These are phyloP conservation scores for Bassia scoparia DNA, from an alignment of 148 eudicot genomes.

Conservation along the genomic window DNA sequence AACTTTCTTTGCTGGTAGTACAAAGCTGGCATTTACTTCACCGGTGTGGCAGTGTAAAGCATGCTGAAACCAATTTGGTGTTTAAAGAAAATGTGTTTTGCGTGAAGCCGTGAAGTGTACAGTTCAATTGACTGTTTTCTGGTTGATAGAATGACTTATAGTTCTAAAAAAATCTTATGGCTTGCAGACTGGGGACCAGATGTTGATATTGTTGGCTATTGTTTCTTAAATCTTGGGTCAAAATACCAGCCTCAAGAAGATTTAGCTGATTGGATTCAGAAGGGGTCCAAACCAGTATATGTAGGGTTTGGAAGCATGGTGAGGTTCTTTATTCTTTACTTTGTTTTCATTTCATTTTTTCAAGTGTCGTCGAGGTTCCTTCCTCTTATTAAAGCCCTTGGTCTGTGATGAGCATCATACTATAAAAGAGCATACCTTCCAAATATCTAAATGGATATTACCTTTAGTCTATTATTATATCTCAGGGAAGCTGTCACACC, in stretches of 20 bases:
- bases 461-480: too few species aligned
- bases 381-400: neutral
- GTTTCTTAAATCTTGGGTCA: constrained; percentile 77
- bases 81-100: neutral
- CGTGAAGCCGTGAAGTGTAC: neutral
- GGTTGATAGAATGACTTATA: neutral
- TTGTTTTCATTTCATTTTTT: too few species aligned
- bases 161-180: constrained; percentile 15
- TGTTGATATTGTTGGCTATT: constrained; percentile 94
- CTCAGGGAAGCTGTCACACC: neutral
- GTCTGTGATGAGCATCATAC: too few species aligned
- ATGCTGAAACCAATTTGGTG: neutral
- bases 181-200: constrained; percentile 86
- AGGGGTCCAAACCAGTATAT: constrained; percentile 75
- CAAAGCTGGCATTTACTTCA: neutral
- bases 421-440: too few species aligned
- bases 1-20: constrained; percentile 1
- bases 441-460: too few species aligned
- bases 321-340: constrained; percentile 18
- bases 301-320: constrained; percentile 99
- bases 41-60: neutral
- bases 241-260: constrained; percentile 70
- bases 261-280: constrained; percentile 67
- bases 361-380: neutral
- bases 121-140: neutral